Base-by-base conservation (phyloP, 2,329 filamentous ascomycete species). In the Aureobasidium namibiae region DNA sequence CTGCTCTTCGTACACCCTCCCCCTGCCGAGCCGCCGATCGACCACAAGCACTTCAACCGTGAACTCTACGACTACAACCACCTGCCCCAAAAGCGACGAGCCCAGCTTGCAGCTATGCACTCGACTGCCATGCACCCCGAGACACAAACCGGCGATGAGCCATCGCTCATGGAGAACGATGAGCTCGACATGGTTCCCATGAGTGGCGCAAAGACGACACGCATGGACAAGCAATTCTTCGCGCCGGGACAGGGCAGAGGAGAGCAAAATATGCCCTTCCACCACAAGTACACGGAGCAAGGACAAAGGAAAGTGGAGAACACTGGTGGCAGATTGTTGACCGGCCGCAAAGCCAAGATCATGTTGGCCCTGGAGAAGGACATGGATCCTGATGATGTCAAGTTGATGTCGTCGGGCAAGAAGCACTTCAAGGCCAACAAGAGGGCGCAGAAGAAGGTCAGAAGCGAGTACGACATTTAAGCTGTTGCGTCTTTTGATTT, bases 391-490 rank as follows among this genome's bases (percentile, higher is more conserved):
- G 87, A 86, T 16, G 61, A 63, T 53, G 59, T 63, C 11, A 61
- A 49, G 38, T 59, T 60, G 60, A 49, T 56, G 23, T 24, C 38
- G 60, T 75, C 78, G 54, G 82, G 86, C 60, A 99, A 99, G 83
- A 97, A 96, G 78, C 94, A 99, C 75, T 94, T 90, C 74, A 95
- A 95, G 76, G 87, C 83, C n/a, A 84, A 85, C 41, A 81, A 83
- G 63, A 85, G 80, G 73, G 65, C 65, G 36, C 58, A 62, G 60
- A 70, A 70, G 65, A 69, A 70, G 63, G 60, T 63, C 16, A 60
- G 62, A 48, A 61, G 52, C 34, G 60, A 63, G 57, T 61, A 63
- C 42, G 44, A 31, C 38, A 36, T 42, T n/a, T 59, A 13, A 39
- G 39, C 14, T 13, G 10, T 7, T 31, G 21, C 39, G 21, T 46